Evolutionary conservation across 176 grass and related monocot genomes (phyloP).

Genomic region (Panicum miliaceum): DNA sequence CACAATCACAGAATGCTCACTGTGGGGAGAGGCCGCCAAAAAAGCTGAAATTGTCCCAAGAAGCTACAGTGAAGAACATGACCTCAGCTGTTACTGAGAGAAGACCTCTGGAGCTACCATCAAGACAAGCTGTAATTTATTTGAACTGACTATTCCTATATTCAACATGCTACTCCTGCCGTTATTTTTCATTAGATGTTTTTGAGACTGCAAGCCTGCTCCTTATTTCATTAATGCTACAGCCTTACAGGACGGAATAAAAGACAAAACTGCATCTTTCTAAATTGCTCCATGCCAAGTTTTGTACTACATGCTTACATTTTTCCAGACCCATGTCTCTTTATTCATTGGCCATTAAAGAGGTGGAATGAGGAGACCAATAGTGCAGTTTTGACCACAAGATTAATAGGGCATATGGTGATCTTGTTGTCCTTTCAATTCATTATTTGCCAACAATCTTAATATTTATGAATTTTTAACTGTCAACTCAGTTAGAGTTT

Average conservation of each 20-base stretch:
- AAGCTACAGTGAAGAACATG: background rate
- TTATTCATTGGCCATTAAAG: background rate
- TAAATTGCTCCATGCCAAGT: background rate
- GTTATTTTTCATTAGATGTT: conserved; percentile 19
- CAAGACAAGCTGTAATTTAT: conserved; percentile 45
- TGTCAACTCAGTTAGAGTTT: conserved; percentile 28
- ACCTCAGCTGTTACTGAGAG: conserved; percentile 12
- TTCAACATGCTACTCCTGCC: background rate
- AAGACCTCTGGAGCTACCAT: conserved; percentile 35
- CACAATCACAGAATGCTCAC: conserved; percentile 2
- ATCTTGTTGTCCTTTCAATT: background rate
- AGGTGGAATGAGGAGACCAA: background rate
- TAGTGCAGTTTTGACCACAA: background rate
- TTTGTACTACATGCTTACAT: conserved; percentile 13
- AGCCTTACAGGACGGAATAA: background rate
- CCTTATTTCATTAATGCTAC: background rate
- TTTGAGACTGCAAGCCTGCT: background rate
- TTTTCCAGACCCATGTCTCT: background rate
- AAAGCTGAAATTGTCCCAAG: conserved; percentile 50
- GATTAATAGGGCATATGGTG: background rate
- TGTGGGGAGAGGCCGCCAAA: conserved; percentile 43
- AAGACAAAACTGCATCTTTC: background rate
- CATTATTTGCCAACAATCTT: conserved; percentile 15
- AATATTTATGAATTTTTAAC: conserved; percentile 7
- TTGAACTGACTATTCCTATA: conserved; percentile 21